Base-by-base conservation (phyloP, 2,329 filamentous ascomycete species). In the Keithomyces neogunnii region DNA sequence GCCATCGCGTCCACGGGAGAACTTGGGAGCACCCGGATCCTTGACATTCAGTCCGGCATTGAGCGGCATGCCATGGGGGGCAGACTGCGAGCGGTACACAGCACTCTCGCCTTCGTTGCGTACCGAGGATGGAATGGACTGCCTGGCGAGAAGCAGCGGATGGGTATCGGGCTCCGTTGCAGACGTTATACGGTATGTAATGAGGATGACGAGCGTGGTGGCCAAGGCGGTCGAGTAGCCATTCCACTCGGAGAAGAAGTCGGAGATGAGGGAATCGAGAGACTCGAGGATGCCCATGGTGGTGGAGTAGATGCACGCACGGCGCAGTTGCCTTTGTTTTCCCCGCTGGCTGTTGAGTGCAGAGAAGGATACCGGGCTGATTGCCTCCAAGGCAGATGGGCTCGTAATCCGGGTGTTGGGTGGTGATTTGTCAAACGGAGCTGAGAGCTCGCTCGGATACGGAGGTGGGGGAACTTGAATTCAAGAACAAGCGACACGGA, bases 121-220 rank as follows among this genome's bases (percentile, higher is more conserved):
- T 49, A 97, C 86, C 10, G 85, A 81, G 7, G 89, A 87, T 48
- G 86, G 78, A 56, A 84, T 77, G 3, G 89, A 82, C 74, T 97
- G 93, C 50, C 92, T 82, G 51, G 88, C 88, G 31, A 99, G 84
- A 46, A 97, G 80, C 68, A 96, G 84, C 35, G 93, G 92, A 68
- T 97, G 93, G 4, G 87, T 86, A 72, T 99, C 93, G 5, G 93
- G 88, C 49, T 96, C 92, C 54, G 82, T 80, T 48, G 81, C 78
- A 55, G 82, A 82, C 61, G 87, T 73, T 57, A 95, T 71, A 44
- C 84, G 80, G 68, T 88, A 90, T 52, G 84, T 77, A 51, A 92
- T 69, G 61, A 90, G 78, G 50, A 77, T 73, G 54, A 85, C 72
- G 43, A 96, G 74, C 54, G 80, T 63, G 29, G 85, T 79, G 45